Percentiles rank a stretch among this genome's conserved stretches.
These are phyloP conservation scores for Tetrahymena thermophila DNA, from an alignment of 73 alveolate species.

Conservation along the genomic window DNA sequence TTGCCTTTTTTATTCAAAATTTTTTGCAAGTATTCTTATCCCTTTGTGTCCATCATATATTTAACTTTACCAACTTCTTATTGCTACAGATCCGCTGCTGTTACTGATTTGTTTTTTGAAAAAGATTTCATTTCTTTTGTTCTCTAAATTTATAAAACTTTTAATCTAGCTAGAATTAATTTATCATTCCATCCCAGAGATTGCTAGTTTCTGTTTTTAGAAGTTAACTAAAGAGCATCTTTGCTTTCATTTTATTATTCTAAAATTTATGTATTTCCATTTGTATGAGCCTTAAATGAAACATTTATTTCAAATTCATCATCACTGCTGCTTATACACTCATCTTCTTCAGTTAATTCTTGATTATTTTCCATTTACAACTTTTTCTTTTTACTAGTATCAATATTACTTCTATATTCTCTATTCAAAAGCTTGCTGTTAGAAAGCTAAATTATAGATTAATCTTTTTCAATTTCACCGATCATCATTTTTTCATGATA, in stretches of 20 bases:
- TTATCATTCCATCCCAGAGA: background rate
- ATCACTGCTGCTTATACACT: background rate
- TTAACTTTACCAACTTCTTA: background rate
- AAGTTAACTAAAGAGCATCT: background rate
- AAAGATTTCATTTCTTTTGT: background rate
- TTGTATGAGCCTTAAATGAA: background rate
- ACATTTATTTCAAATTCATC: background rate
- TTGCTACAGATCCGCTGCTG: background rate
- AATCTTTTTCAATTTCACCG: slow-evolving; percentile 7
- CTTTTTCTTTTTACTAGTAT: background rate
- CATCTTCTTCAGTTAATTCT: background rate
- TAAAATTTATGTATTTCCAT: background rate
- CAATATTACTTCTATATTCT: background rate
- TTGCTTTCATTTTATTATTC: background rate
- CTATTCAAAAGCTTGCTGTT: background rate
- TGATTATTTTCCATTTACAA: background rate
- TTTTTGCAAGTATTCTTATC: background rate
- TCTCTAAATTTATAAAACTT: background rate
- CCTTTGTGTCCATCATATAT: background rate
- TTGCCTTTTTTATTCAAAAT: background rate
- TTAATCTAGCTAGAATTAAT: background rate
- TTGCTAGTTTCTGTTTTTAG: background rate
- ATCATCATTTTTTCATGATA: slow-evolving; percentile 23
- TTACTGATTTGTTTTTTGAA: background rate
- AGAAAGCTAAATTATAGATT: background rate